Evolutionary conservation across 306 rosid genomes (phyloP).

Genomic region (Castanospermum australe): DNA sequence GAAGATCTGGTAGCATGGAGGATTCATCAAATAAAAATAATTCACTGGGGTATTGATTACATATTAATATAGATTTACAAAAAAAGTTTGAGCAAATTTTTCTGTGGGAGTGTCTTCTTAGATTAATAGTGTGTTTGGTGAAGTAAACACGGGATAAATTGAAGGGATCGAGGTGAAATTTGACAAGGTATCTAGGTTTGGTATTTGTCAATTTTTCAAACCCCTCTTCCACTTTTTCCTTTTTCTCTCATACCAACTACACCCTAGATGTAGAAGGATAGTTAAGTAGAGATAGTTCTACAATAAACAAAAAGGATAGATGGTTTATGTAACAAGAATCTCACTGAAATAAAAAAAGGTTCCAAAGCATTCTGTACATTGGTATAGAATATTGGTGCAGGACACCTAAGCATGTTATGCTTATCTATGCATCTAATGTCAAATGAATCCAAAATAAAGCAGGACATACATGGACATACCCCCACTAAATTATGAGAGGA

Average conservation of each 20-base stretch:
- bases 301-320: neutral
- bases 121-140: neutral
- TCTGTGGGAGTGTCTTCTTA: neutral
- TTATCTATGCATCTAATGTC: neutral
- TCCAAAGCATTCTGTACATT: neutral
- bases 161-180: neutral
- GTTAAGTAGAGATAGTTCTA: neutral
- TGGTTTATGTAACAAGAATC: neutral
- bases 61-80: neutral
- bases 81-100: neutral
- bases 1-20: slow-evolving; percentile 60
- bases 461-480: neutral
- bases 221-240: neutral
- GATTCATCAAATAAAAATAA: slow-evolving; percentile 30
- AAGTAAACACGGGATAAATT: slow-evolving; percentile 15
- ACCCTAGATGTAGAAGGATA: neutral
- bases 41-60: neutral
- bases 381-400: neutral
- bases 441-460: neutral
- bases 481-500: neutral
- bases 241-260: neutral
- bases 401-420: neutral
- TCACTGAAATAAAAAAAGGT: neutral
- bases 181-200: neutral
- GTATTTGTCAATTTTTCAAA: neutral